These are phyloP conservation scores for Sanghuangporus baumii DNA, from an alignment of 1,284 basidiomycete species.

Conservation along the genomic window DNA sequence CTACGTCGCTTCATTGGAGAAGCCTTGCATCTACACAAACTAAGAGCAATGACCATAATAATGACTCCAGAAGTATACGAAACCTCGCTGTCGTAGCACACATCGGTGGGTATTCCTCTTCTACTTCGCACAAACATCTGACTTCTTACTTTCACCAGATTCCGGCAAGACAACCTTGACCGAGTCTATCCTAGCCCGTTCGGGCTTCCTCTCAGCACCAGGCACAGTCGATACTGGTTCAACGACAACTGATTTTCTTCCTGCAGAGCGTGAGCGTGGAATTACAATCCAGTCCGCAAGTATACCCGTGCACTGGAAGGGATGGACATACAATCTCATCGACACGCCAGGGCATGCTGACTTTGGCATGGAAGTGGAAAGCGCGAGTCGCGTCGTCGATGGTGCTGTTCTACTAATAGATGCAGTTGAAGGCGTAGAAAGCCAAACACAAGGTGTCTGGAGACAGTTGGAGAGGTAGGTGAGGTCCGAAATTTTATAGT, in stretches of 20 bases:
- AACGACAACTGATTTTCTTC: conserved; percentile 87
- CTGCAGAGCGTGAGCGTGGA: conserved; percentile 82
- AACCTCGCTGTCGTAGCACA: conserved; percentile 83
- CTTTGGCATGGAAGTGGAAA: conserved; percentile 93
- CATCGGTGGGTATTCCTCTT: conserved; percentile 50
- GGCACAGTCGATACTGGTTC: conserved; percentile 87
- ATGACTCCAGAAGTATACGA: conserved; percentile 40
- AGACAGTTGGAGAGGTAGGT: conserved; percentile 70
- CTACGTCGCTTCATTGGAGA: not conserved
- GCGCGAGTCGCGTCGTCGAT: conserved; percentile 84
- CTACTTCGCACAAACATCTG: conserved; percentile 17
- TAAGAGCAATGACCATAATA: conserved; percentile 7
- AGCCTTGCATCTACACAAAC: not conserved
- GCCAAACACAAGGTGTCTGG: conserved; percentile 89
- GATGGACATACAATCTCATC: conserved; percentile 80
- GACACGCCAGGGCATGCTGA: conserved; percentile 92
- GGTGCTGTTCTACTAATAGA: conserved; percentile 86
- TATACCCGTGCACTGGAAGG: conserved; percentile 85
- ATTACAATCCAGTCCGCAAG: conserved; percentile 92
- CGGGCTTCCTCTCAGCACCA: conserved; percentile 64
- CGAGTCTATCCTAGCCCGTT: conserved; percentile 78
- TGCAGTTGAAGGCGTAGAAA: conserved; percentile 87
- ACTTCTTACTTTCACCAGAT: conserved; percentile 41
- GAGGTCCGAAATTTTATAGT: conserved; percentile 2
- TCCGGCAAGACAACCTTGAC: conserved; percentile 90